Evolutionary conservation across 2,329 filamentous ascomycete species (phyloP).

Genomic region (Trichoderma guizhouense): DNA sequence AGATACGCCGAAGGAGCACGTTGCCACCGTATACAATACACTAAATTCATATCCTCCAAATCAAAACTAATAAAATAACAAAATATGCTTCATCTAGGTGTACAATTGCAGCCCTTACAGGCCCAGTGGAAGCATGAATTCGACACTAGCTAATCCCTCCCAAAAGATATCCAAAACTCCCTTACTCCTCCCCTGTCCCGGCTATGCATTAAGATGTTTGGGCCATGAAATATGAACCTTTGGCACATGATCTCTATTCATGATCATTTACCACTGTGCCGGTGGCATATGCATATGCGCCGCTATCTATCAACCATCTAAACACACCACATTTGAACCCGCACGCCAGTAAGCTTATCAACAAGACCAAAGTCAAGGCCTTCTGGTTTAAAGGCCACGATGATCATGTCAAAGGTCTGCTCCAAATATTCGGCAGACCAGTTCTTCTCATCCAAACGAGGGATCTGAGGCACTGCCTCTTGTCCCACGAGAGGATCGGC

Average conservation of each 20-base stretch:
- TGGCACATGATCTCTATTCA: neutral
- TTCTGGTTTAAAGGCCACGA: constrained; percentile 42
- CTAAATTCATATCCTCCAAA: neutral
- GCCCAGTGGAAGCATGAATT: neutral
- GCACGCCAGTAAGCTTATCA: constrained; percentile 32
- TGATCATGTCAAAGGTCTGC: constrained; percentile 39
- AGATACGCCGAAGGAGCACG: neutral
- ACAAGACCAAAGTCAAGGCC: constrained; percentile 41
- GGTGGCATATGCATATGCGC: neutral
- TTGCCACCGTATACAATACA: neutral
- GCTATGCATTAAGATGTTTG: neutral
- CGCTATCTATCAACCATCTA: neutral
- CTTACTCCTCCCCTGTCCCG: neutral
- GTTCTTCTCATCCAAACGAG: constrained; percentile 34
- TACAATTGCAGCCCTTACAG: neutral
- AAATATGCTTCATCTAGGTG: neutral
- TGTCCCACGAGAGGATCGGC: constrained; percentile 44
- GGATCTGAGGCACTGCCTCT: constrained; percentile 39
- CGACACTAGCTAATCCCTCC: neutral
- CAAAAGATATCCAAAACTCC: neutral
- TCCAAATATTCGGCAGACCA: constrained; percentile 40
- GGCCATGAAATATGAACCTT: neutral
- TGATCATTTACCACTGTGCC: neutral
- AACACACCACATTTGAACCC: constrained; percentile 41
- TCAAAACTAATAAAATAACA: neutral